phyloP scores from a whole-genome alignment of 345 rosid species.

The Citrus australasica region DNA sequence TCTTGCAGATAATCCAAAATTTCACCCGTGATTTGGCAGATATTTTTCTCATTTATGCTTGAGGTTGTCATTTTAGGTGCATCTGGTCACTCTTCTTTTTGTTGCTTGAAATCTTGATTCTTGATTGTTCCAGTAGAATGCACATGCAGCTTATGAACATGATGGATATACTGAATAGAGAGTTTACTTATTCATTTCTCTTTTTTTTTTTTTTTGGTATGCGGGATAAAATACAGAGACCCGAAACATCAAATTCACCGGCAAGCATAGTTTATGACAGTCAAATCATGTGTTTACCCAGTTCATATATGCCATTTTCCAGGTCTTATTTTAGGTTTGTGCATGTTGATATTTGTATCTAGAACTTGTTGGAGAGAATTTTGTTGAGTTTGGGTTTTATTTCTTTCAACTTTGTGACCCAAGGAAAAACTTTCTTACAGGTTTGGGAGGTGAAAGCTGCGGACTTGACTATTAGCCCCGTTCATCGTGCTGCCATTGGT shows the following conservation, averaged over 20 bases:
- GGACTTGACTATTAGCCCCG: conserved; percentile 92
- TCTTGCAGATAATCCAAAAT: neutral
- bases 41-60: neutral
- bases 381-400: neutral
- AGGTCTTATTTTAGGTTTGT: neutral
- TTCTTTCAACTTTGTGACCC: neutral
- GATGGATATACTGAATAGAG: too few species aligned
- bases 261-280: neutral
- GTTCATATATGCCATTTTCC: neutral
- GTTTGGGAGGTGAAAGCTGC: conserved; percentile 99
- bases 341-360: neutral
- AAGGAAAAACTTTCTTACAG: conserved; percentile 27
- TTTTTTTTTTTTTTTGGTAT: neutral
- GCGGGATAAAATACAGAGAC: neutral
- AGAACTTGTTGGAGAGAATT: neutral
- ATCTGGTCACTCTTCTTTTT: neutral
- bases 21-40: neutral
- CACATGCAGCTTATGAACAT: neutral
- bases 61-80: conserved; percentile 2
- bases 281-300: neutral
- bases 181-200: too few species aligned
- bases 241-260: neutral
- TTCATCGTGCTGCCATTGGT: conserved; percentile 85
- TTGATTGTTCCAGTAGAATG: neutral
- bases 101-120: neutral